Base-by-base conservation (phyloP, 495 filamentous ascomycete genomes). In the Trichoderma parareesei region DNA sequence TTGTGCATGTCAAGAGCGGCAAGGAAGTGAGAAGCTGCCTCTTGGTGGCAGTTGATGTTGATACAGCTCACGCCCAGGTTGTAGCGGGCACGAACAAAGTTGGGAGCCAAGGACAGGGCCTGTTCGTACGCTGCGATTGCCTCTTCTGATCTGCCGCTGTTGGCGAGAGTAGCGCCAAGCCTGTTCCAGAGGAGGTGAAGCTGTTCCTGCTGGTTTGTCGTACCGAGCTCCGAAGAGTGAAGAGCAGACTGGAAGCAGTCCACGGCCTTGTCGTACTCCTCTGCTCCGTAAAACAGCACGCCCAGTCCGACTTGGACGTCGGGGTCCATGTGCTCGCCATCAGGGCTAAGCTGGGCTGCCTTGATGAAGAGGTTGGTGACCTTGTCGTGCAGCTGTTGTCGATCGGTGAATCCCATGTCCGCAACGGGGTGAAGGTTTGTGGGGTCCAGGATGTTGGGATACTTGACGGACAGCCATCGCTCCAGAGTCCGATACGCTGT, bases 271-370 rank as follows among this genome's bases (percentile, higher is more conserved):
- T 92, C 91, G 81, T 96, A 97, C 72, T 98, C 92, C 72, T 98
- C 94, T 7, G 88, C 91, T 62, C 93, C 93, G 81, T 99, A 99
- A 83, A 98, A 97, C 42, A 99, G 87, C 20, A 98, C 95, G 44
- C 95, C 94, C 2, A 99, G 83, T 0, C 94, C 94, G 67, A 99
- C 94, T 78, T 98, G 95, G 4, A 99, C 94, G 70, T 99, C 94
- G 0, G 93, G 92, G 72, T 99, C 94, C 90, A 98, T 96, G 68
- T 91, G 88, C 68, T 75, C 79, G 61, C 92, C 93, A 14, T 88
- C 86, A 3, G 94, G 95, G 11, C 90, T 91, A 44, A 97, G 85
- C 70, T 96, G 92, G 0, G 94, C 94, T 0, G 94, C 94, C 70
- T 87, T 78, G 70, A 98, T 94, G 77, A 97, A 98, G 59, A 93